Evolutionary conservation across 2,329 filamentous ascomycete species (phyloP).

Genomic region (Elsinoe ampelina): DNA sequence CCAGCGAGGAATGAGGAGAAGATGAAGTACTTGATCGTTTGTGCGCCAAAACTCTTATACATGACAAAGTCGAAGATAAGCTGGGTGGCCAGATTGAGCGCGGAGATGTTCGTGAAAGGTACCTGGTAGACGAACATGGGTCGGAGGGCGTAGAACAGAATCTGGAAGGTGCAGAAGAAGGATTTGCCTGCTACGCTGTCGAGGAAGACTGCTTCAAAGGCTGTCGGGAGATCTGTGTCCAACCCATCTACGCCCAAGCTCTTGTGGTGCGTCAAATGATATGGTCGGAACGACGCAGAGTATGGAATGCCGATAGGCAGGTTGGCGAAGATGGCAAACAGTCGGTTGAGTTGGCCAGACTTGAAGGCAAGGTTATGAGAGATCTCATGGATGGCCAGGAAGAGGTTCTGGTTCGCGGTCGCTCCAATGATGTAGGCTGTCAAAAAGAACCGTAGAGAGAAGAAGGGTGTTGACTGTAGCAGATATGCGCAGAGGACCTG

Average conservation of each 20-base stretch:
- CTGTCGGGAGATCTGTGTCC: constrained; percentile 90
- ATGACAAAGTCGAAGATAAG: constrained; percentile 66
- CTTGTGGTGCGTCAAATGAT: constrained; percentile 98
- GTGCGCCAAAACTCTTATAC: constrained; percentile 49
- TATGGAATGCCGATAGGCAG: constrained; percentile 93
- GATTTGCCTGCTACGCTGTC: constrained; percentile 93
- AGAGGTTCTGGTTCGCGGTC: constrained; percentile 95
- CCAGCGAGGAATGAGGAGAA: constrained; percentile 89
- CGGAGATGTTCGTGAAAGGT: constrained; percentile 76
- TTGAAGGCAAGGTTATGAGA: constrained; percentile 94
- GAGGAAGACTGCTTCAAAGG: constrained; percentile 82
- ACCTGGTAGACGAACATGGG: constrained; percentile 91
- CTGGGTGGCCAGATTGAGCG: constrained; percentile 71
- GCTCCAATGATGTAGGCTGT: constrained; percentile 87
- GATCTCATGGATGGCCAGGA: constrained; percentile 97
- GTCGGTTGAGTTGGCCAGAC: constrained; percentile 66
- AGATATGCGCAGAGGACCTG: constrained; percentile 71
- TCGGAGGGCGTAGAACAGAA: constrained; percentile 94
- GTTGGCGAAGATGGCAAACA: constrained; percentile 89
- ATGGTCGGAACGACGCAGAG: constrained; percentile 92
- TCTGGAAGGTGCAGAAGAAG: constrained; percentile 99
- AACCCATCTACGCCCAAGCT: constrained; percentile 92
- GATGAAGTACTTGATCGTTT: constrained; percentile 71
- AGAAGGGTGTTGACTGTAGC: constrained; percentile 66
- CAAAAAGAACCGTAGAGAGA: constrained; percentile 75